A percentile compares a stretch with the other conserved stretches of the same genome.
These are phyloP conservation scores for Claviceps sp. DNA, from an alignment of 2,329 filamentous ascomycete species.

Conservation along the genomic window DNA sequence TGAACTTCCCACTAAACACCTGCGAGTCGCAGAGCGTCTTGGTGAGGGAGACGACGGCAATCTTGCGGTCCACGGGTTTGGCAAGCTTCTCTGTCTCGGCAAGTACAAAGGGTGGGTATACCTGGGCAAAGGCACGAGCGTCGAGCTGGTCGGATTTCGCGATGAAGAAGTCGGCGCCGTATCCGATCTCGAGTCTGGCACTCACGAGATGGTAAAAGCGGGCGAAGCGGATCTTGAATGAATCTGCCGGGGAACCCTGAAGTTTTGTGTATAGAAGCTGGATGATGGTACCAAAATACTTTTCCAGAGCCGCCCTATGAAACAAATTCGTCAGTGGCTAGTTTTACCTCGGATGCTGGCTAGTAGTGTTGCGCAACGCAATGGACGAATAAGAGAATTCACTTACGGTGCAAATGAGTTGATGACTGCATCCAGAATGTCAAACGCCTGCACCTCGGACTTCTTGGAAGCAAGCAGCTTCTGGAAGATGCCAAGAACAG, in stretches of 20 bases:
- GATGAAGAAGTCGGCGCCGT: constrained; percentile 88
- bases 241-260: constrained; percentile 57
- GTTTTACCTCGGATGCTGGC: not conserved
- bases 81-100: constrained; percentile 80
- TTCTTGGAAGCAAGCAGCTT: constrained; percentile 70
- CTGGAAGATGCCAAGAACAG: constrained; percentile 91
- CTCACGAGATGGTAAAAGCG: constrained; percentile 91
- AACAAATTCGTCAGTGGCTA: not conserved
- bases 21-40: constrained; percentile 81
- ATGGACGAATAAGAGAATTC: not conserved
- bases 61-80: constrained; percentile 80
- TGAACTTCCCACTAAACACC: constrained; percentile 68
- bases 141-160: constrained; percentile 72
- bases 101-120: constrained; percentile 80
- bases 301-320: constrained; percentile 48
- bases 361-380: not conserved
- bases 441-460: constrained; percentile 77
- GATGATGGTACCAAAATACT: constrained; percentile 69
- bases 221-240: constrained; percentile 74
- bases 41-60: constrained; percentile 82
- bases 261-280: constrained; percentile 69
- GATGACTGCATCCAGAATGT: constrained; percentile 73
- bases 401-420: constrained; percentile 58
- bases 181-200: constrained; percentile 62
- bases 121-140: constrained; percentile 61